A percentile compares a stretch with the other conserved stretches of the same genome.
phyloP scores from a whole-genome alignment of 768 basidiomycete species.

The Roridomyces roridus region DNA sequence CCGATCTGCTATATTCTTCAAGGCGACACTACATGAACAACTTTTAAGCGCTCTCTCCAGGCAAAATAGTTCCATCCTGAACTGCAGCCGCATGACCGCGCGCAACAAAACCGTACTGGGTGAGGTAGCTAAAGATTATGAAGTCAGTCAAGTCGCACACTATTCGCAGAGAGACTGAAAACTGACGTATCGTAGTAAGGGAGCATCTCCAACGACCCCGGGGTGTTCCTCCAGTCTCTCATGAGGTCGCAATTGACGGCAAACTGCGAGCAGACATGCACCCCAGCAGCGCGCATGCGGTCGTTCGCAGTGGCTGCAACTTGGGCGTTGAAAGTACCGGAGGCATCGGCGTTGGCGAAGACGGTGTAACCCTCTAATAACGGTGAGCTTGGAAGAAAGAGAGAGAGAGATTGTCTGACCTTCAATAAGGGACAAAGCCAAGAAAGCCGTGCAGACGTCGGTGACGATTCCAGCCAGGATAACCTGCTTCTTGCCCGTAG shows the following conservation, averaged over 20 bases:
- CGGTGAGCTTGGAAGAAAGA: too few relatives aligned
- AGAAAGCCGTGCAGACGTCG: conserved; percentile 57
- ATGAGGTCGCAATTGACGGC: conserved; percentile 52
- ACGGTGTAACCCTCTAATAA: conserved; percentile 49
- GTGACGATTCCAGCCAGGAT: conserved; percentile 58
- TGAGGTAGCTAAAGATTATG: conserved; percentile 31
- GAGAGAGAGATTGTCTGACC: too few relatives aligned
- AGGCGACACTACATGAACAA: too few relatives aligned
- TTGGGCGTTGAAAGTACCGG: conserved; percentile 45
- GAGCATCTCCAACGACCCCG: conserved; percentile 47
- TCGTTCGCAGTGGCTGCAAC: conserved; percentile 53
- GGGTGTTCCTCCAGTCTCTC: conserved; percentile 57
- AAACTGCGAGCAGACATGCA: conserved; percentile 52
- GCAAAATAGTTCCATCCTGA: conserved; percentile 29
- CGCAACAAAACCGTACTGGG: conserved; percentile 37
- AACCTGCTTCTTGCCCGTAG: conserved; percentile 56
- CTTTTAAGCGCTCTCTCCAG: conserved; percentile 23
- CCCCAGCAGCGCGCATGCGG: conserved; percentile 54
- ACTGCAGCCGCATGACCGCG: conserved; percentile 39
- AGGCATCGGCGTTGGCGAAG: conserved; percentile 53
- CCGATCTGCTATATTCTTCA: background rate
- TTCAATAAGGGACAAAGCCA: conserved; percentile 50
- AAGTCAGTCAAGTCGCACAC: background rate
- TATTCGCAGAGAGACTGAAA: background rate
- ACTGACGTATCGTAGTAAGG: conserved; percentile 54